These are phyloP conservation scores for Vanrija sp. DNA, from an alignment of 1,284 basidiomycete genomes.

Conservation along the genomic window DNA sequence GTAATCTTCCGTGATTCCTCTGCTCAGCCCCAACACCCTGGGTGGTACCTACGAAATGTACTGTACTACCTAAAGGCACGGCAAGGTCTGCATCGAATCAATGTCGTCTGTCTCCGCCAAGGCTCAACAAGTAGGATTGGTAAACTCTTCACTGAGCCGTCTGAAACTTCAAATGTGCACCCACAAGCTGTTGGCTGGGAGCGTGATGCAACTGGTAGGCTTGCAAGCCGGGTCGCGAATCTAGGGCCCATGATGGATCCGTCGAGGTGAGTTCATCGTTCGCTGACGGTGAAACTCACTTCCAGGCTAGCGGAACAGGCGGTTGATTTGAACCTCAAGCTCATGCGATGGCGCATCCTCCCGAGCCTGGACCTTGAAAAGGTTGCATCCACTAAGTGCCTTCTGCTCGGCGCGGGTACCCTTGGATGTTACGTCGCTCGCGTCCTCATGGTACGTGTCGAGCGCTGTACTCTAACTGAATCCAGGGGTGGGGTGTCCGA, in stretches of 20 bases:
- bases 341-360: constrained; percentile 97
- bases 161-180: background rate
- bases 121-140: constrained; percentile 27
- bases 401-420: constrained; percentile 91
- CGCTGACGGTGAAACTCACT: constrained; percentile 5
- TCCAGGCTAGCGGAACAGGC: constrained; percentile 85
- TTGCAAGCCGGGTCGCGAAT: constrained; percentile 84
- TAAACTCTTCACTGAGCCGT: background rate
- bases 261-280: constrained; percentile 48
- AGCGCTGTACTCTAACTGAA: background rate
- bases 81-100: constrained; percentile 57
- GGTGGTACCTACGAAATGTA: constrained; percentile 92
- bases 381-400: constrained; percentile 71
- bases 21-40: constrained; percentile 68
- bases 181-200: constrained; percentile 85
- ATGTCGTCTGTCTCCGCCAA: constrained; percentile 69
- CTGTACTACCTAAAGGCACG: constrained; percentile 68
- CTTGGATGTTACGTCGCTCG: constrained; percentile 93
- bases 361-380: constrained; percentile 84
- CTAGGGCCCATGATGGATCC: constrained; percentile 96
- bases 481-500: constrained; percentile 88
- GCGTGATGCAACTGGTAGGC: constrained; percentile 76
- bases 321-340: constrained; percentile 91
- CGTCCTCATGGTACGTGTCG: constrained; percentile 67
- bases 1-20: constrained; percentile 86